Evolutionary conservation across 192 early-diverging fungal genomes (phyloP).

Genomic region (Rhizoclosmatium globosum): DNA sequence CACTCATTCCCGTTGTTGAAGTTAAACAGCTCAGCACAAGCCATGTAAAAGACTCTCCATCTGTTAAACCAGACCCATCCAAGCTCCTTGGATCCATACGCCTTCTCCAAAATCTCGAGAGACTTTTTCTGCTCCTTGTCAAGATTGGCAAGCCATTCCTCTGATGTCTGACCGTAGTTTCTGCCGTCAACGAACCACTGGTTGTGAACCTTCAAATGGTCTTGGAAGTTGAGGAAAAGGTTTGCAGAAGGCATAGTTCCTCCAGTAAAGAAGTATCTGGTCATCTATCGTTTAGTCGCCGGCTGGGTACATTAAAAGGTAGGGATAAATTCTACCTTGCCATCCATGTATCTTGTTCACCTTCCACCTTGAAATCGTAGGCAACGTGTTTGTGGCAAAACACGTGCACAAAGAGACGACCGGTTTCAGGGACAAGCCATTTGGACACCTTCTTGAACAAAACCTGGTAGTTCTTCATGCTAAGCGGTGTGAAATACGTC

Average conservation of each 20-base stretch:
- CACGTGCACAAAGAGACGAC: conserved; percentile 71
- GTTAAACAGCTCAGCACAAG: conserved; percentile 63
- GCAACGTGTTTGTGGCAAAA: conserved; percentile 62
- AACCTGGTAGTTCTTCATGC: conserved; percentile 68
- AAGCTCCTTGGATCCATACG: conserved; percentile 54
- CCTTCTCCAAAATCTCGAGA: conserved; percentile 49
- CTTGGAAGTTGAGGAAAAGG: conserved; percentile 69
- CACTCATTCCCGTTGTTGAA: conserved; percentile 67
- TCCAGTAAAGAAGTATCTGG: conserved; percentile 73
- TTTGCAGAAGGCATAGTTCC: conserved; percentile 61
- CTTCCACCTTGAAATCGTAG: conserved; percentile 66
- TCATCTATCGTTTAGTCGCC: conserved; percentile 52
- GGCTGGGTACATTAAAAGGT: not conserved
- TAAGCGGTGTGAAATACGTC: conserved; percentile 45
- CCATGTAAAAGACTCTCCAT: conserved; percentile 71
- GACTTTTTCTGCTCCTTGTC: conserved; percentile 55
- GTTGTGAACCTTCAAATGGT: conserved; percentile 60
- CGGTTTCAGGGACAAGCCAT: conserved; percentile 64
- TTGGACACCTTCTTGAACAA: conserved; percentile 62
- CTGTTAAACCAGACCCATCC: conserved; percentile 66
- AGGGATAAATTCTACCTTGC: too few relatives aligned
- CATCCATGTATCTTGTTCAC: conserved; percentile 32
- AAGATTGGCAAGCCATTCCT: conserved; percentile 62
- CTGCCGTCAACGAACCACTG: conserved; percentile 67
- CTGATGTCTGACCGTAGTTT: conserved; percentile 65